phyloP scores from a whole-genome alignment of 1,284 basidiomycete genomes.

The Anthracocystis panici-leucophaei region DNA sequence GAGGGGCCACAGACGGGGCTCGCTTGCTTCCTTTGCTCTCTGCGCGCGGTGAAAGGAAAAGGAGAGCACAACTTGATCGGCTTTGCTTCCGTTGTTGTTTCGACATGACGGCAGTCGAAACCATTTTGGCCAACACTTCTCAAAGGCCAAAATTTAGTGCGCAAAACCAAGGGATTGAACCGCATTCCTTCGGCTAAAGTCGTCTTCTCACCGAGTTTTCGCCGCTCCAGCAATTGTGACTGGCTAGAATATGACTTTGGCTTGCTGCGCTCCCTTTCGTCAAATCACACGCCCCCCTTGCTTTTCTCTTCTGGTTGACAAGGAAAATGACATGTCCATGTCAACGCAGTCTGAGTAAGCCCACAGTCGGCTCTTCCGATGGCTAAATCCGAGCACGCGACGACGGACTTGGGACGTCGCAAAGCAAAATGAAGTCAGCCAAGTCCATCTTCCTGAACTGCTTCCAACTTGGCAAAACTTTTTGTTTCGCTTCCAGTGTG shows the following conservation, averaged over 20 bases:
- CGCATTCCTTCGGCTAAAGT: slow-evolving; percentile 21
- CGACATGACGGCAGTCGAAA: neutral
- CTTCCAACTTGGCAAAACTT: neutral
- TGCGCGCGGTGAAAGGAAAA: neutral
- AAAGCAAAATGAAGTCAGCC: neutral
- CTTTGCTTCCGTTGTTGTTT: slow-evolving; percentile 5
- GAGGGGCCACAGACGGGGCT: slow-evolving; percentile 10
- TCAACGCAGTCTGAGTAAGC: slow-evolving; percentile 1
- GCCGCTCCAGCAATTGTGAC: slow-evolving; percentile 10
- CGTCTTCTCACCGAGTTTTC: slow-evolving; percentile 23
- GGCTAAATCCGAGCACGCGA: neutral
- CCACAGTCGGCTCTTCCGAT: neutral
- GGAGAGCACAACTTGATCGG: neutral
- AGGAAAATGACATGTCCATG: neutral
- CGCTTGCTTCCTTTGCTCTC: neutral
- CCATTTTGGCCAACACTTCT: neutral
- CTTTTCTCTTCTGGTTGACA: neutral
- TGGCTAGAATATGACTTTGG: neutral
- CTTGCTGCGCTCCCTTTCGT: neutral
- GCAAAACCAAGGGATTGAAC: neutral
- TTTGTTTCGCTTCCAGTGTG: neutral
- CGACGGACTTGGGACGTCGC: neutral
- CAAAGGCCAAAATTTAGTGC: slow-evolving; percentile 1
- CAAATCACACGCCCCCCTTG: neutral
- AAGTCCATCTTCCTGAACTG: neutral